These are phyloP conservation scores for Blastomyces emzantsi DNA, from an alignment of 2,329 filamentous ascomycete genomes.

Conservation along the genomic window DNA sequence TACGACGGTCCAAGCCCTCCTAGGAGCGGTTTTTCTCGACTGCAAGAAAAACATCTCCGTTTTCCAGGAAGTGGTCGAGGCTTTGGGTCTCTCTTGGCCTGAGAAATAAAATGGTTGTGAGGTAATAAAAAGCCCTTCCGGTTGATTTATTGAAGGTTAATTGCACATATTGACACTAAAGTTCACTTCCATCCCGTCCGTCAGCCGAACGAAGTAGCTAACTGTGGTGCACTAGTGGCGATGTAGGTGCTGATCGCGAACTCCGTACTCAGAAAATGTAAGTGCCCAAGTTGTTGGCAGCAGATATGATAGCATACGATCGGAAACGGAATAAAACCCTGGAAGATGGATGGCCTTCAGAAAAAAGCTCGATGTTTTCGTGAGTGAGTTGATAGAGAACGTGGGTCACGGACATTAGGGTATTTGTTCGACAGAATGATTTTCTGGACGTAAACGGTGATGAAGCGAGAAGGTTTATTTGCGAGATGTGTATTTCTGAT, in stretches of 20 bases:
- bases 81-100: slow-evolving; percentile 14
- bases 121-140: not conserved
- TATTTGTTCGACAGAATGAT: not conserved
- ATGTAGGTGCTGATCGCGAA: not conserved
- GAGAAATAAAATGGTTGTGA: not conserved
- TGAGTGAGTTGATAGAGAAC: not conserved
- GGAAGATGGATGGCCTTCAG: not conserved
- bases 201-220: not conserved
- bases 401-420: not conserved
- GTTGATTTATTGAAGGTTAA: not conserved
- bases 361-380: not conserved
- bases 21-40: slow-evolving; percentile 29
- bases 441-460: not conserved
- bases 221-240: not conserved
- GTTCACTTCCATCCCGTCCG: not conserved
- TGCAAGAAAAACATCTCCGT: slow-evolving; percentile 15
- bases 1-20: slow-evolving; percentile 26
- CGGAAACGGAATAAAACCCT: not conserved
- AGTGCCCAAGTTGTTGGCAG: not conserved
- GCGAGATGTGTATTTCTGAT: not conserved
- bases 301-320: not conserved
- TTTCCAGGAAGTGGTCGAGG: slow-evolving; percentile 11
- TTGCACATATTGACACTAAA: not conserved
- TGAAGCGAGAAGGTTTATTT: not conserved
- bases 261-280: not conserved